These are phyloP conservation scores for Penicillium macrosclerotiorum DNA, from an alignment of 495 filamentous ascomycete species.

Conservation along the genomic window DNA sequence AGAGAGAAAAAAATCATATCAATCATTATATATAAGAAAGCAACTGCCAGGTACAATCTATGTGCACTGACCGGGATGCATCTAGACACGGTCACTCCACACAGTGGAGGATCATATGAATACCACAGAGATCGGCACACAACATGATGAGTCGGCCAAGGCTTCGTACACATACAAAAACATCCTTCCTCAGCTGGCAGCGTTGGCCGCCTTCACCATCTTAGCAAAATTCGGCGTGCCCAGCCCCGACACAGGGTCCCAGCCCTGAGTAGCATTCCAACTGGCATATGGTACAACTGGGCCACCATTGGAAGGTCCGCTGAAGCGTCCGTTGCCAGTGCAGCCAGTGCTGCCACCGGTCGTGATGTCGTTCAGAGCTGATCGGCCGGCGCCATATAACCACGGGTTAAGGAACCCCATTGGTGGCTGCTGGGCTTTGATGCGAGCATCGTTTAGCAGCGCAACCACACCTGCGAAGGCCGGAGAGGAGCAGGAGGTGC, in stretches of 20 bases:
- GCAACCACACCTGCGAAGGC: constrained; percentile 61
- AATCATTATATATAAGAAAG: no score
- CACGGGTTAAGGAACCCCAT: constrained; percentile 77
- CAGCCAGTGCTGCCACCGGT: constrained; percentile 62
- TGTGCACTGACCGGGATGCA: no score
- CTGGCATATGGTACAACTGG: constrained; percentile 39
- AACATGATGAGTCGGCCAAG: no score
- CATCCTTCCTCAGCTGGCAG: no score
- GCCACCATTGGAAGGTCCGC: constrained; percentile 32
- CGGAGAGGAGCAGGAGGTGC: constrained; percentile 66
- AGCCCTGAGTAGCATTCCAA: constrained; percentile 55
- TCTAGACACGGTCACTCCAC: no score
- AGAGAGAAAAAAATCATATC: no score
- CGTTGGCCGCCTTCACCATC: constrained; percentile 34
- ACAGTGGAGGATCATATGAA: no score
- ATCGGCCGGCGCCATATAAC: constrained; percentile 56
- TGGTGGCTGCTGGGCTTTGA: constrained; percentile 50
- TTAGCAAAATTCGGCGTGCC: constrained; percentile 52
- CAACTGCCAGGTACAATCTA: no score
- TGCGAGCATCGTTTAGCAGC: constrained; percentile 66
- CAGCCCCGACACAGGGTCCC: constrained; percentile 61
- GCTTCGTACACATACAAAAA: no score
- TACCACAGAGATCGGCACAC: no score
- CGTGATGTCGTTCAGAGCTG: constrained; percentile 63
- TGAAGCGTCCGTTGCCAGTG: constrained; percentile 44